phyloP scores from a whole-genome alignment of 352 stramenopile genomes.

The Ophiocytium majus region DNA sequence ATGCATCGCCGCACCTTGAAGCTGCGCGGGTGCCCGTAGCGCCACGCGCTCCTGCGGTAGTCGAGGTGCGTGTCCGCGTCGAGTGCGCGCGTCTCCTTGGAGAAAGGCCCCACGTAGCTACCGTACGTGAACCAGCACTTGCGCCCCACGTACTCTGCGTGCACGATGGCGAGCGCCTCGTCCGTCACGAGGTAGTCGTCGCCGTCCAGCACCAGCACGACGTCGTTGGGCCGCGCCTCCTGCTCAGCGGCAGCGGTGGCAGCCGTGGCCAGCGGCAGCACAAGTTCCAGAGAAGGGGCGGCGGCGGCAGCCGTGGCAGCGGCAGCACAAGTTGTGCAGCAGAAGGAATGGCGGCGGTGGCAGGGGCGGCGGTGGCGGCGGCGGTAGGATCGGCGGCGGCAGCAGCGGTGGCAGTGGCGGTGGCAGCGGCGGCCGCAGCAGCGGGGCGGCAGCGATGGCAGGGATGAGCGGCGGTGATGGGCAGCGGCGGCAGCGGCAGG shows the following conservation, averaged over 20 bases:
- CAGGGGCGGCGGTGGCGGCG: no score
- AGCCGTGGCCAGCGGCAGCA: no score
- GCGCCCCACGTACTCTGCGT: neutral
- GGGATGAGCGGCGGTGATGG: no score
- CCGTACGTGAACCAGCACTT: slow-evolving; percentile 24
- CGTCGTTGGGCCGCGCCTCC: slow-evolving; percentile 1
- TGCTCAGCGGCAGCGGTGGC: neutral
- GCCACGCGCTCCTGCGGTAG: neutral
- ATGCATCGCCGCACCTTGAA: neutral
- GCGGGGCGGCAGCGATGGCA: no score
- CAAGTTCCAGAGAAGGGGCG: no score
- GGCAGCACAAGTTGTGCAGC: no score
- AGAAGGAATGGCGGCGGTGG: no score
- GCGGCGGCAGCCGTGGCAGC: no score
- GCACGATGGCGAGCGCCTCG: slow-evolving; percentile 12
- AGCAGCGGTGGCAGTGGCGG: no score
- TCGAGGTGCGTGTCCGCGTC: neutral
- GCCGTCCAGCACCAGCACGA: slow-evolving; percentile 9
- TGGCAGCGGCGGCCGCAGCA: no score
- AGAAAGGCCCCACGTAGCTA: neutral
- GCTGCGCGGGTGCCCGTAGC: slow-evolving; percentile 12
- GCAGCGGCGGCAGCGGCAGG: no score
- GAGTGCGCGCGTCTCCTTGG: neutral
- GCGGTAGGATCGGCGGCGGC: no score
- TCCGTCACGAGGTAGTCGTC: slow-evolving; percentile 23